Evolutionary conservation across 352 stramenopile species (phyloP), one percentile per base, ranked within the genome.

Genomic region (Pythium aphanidermatum): DNA sequence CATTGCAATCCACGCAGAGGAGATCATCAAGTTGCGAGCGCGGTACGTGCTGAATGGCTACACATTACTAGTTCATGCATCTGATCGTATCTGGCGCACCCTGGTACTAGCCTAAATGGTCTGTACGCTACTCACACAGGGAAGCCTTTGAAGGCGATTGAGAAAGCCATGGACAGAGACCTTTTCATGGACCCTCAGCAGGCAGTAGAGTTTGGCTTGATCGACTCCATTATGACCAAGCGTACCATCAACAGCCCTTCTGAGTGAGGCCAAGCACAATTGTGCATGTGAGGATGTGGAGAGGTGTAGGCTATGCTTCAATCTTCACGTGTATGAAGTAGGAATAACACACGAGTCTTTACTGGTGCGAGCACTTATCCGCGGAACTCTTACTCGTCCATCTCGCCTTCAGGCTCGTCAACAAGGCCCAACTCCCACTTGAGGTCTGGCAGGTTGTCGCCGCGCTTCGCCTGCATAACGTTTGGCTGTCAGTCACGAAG

Each of bases 1-100:
- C 63, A 98, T 99, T 69, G 93, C 96, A 29, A 99, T 99, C 60
- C 95, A 98, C 55, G 96, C 96, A 0, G 91, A 98, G 64, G 96
- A 99, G 77, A 98, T 99, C 68, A 97, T 98, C 67, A 96, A 95
- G 61, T 72, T 92, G 13, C 80, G 78, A 30, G 47, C 70, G 19
- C 65, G 82, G 81, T 90, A 60, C 19, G 29, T 7, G 19, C 20
- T 65, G 65, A 29, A 95, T 95, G 26, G 9, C 6, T 5, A 27
- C 11, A 16, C 21, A 29, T 12, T 47, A 23, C 14, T 44, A 42
- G 27, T 41, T 35, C 16, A 12, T 37, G 27, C 5, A 8, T 17
- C 17, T 47, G 23, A 21, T 39, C 58, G 20, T 53, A 21, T 33
- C 36, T 21, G 14, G 36, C 49, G 30, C 20, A 37, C 6, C 44